These are phyloP conservation scores for Boletus huronensis DNA, from an alignment of 768 basidiomycete genomes.

Conservation along the genomic window DNA sequence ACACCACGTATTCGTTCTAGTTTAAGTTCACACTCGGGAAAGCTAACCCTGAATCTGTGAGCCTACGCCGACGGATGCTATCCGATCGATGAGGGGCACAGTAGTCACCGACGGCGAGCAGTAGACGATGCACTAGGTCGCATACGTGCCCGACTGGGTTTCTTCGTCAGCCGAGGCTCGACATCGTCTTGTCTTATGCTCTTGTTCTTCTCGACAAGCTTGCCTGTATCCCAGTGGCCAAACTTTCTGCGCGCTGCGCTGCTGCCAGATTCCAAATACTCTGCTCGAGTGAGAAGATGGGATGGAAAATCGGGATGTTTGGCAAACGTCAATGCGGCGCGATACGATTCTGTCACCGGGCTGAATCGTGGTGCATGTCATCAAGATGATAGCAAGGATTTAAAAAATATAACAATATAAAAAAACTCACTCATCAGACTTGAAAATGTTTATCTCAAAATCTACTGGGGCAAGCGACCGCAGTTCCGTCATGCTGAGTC, in stretches of 20 bases:
- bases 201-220: slow-evolving; percentile 23
- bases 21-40: slow-evolving; percentile 5
- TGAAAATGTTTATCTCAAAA: slow-evolving; percentile 68
- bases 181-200: slow-evolving; percentile 15
- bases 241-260: slow-evolving; percentile 75
- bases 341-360: slow-evolving; percentile 64
- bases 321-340: slow-evolving; percentile 57
- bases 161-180: slow-evolving; percentile 27
- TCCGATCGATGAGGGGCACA: slow-evolving; percentile 1
- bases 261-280: slow-evolving; percentile 84
- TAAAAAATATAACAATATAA: not conserved
- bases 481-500: slow-evolving; percentile 64
- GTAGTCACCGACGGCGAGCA: slow-evolving; percentile 30
- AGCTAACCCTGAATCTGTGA: slow-evolving; percentile 21
- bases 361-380: slow-evolving; percentile 37
- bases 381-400: slow-evolving; percentile 4
- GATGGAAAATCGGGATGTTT: slow-evolving; percentile 47
- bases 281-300: slow-evolving; percentile 66
- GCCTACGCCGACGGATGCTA: not conserved
- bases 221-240: slow-evolving; percentile 49
- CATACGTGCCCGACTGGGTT: slow-evolving; percentile 26
- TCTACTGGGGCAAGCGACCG: slow-evolving; percentile 79
- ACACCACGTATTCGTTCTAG: not conserved
- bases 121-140: slow-evolving; percentile 19
- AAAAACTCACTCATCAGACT: slow-evolving; percentile 67